Percentiles rank a stretch among this genome's conserved stretches.
Conservation (phyloP, 305 asterid species). For the Fraxinus albicans region DNA sequence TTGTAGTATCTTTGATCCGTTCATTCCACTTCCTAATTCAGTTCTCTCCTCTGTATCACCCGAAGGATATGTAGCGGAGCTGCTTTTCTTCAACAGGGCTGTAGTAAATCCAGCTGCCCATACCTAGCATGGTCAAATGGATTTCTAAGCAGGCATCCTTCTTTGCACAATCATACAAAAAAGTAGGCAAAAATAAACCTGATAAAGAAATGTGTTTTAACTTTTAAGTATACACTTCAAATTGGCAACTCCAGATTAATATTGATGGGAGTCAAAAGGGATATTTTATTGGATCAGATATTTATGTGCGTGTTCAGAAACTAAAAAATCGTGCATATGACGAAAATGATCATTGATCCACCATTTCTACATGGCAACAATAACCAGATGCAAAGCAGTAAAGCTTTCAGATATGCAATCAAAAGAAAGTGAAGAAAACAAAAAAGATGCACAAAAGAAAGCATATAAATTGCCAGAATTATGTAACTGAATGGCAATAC, state of each 20-base stretch:
- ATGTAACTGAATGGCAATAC: background rate
- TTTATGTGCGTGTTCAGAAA: background rate
- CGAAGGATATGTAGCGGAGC: constrained; percentile 50
- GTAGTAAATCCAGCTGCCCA: constrained; percentile 98
- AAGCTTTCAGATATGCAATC: background rate
- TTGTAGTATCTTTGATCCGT: constrained; percentile 32
- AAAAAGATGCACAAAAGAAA: background rate
- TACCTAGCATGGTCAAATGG: constrained; percentile 46
- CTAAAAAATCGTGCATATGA: background rate
- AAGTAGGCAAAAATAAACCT: background rate
- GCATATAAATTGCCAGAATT: background rate
- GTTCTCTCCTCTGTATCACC: constrained; percentile 37
- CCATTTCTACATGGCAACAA: constrained; percentile 7
- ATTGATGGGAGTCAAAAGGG: constrained; percentile 9
- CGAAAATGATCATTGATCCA: background rate
- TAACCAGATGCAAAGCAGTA: background rate
- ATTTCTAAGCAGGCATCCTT: constrained; percentile 4
- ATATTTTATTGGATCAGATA: background rate
- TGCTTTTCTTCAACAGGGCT: constrained; percentile 71
- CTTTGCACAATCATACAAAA: constrained; percentile 13
- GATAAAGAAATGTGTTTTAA: background rate
- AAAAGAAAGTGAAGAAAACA: background rate
- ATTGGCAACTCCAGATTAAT: background rate
- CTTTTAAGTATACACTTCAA: background rate
- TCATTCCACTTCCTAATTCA: constrained; percentile 26